Evolutionary conservation across 306 rosid species (phyloP).

Genomic region (Astragalus membranaceus): DNA sequence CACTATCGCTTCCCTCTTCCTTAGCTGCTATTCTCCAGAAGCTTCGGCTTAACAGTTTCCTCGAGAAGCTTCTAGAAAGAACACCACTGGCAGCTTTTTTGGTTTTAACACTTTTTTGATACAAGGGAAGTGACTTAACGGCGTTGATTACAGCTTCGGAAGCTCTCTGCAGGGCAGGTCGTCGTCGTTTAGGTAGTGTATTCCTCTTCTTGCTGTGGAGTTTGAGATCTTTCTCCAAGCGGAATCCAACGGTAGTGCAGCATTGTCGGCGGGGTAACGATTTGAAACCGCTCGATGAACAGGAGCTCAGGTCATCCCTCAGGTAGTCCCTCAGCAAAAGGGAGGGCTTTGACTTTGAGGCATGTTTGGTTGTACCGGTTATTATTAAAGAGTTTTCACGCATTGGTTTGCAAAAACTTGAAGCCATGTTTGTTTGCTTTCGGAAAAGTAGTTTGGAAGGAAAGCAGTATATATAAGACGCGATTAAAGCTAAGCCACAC

Average conservation of each 20-base stretch:
- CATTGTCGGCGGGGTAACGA: constrained; percentile 72
- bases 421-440: too few relatives aligned
- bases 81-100: background rate
- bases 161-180: constrained; percentile 48
- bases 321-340: constrained; percentile 66
- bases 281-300: constrained; percentile 77
- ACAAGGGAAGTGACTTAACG: constrained; percentile 37
- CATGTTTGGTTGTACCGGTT: background rate
- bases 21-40: constrained; percentile 37
- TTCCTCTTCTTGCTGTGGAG: background rate
- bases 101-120: background rate
- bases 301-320: constrained; percentile 61
- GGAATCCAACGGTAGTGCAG: constrained; percentile 40
- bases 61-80: constrained; percentile 43
- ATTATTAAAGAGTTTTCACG: constrained; percentile 1
- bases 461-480: too few relatives aligned
- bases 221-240: constrained; percentile 1
- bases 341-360: constrained; percentile 9
- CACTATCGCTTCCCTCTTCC: constrained; percentile 1
- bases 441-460: too few relatives aligned
- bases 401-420: background rate
- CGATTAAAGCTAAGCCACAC: too few relatives aligned
- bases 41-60: constrained; percentile 42
- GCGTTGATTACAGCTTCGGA: constrained; percentile 49
- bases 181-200: background rate